phyloP scores from a whole-genome alignment of 1,284 basidiomycete species.

The Tilletia caries region DNA sequence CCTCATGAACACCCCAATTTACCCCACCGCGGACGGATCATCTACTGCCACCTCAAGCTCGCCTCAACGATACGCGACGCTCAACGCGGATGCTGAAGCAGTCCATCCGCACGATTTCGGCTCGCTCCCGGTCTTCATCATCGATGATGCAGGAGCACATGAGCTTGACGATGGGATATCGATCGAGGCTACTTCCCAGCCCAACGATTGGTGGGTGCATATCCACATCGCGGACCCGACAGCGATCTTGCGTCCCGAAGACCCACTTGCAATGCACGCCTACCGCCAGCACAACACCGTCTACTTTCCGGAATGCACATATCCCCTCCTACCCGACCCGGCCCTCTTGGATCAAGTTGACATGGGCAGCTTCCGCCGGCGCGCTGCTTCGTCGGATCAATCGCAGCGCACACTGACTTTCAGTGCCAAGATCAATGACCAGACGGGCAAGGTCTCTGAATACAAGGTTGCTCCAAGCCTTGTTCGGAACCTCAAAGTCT shows the following conservation, averaged over 20 bases:
- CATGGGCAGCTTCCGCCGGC: conserved; percentile 29
- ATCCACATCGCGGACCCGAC: conserved; percentile 93
- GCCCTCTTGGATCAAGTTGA: conserved; percentile 45
- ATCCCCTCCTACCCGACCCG: conserved; percentile 60
- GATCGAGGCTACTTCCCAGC: conserved; percentile 59
- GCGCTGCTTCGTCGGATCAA: conserved; percentile 53
- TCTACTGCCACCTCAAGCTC: background rate
- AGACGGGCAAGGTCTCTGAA: conserved; percentile 67
- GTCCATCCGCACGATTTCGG: conserved; percentile 71
- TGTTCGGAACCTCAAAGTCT: conserved; percentile 66
- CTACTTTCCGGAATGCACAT: conserved; percentile 40
- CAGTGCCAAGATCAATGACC: conserved; percentile 67
- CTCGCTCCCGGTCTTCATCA: conserved; percentile 74
- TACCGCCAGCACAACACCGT: conserved; percentile 31
- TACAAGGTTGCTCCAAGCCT: conserved; percentile 68
- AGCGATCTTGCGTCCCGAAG: conserved; percentile 67
- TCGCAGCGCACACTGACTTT: conserved; percentile 68
- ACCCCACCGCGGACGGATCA: background rate
- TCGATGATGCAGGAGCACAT: conserved; percentile 76
- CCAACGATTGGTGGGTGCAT: conserved; percentile 69
- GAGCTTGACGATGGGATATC: conserved; percentile 96
- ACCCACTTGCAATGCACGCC: conserved; percentile 57
- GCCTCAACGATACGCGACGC: conserved; percentile 15
- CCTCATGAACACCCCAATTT: background rate
- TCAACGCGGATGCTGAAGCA: conserved; percentile 18